These are phyloP conservation scores for Saturnispora hagleri DNA, from an alignment of 805 yeast genomes.

Conservation along the genomic window DNA sequence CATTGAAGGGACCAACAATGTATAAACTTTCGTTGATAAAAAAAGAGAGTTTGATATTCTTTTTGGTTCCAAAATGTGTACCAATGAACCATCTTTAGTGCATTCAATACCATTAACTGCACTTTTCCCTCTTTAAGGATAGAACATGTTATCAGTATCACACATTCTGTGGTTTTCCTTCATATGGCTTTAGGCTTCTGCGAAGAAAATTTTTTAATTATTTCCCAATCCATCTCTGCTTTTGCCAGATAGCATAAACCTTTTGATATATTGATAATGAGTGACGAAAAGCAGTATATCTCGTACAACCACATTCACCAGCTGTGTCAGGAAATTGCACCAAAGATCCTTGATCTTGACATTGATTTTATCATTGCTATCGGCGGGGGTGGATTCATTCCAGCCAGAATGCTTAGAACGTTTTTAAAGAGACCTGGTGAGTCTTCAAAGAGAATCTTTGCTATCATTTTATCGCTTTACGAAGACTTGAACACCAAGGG, in stretches of 20 bases:
- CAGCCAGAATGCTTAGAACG: constrained; percentile 91
- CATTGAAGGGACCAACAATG: too few relatives aligned
- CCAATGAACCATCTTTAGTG: too few relatives aligned
- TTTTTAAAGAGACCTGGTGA: constrained; percentile 81
- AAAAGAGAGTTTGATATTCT: too few relatives aligned
- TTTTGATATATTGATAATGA: background rate
- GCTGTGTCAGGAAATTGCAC: constrained; percentile 38
- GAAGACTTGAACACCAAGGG: constrained; percentile 68
- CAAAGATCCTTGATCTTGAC: constrained; percentile 51
- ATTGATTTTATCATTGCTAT: constrained; percentile 92
- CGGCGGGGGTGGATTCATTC: constrained; percentile 87
- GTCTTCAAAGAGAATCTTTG: constrained; percentile 89
- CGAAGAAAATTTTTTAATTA: background rate
- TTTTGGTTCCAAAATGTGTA: too few relatives aligned
- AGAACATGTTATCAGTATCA: background rate
- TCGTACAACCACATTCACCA: constrained; percentile 78
- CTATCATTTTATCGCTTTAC: constrained; percentile 84
- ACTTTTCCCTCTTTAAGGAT: background rate
- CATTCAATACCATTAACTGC: background rate
- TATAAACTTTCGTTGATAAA: too few relatives aligned
- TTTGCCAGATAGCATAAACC: background rate
- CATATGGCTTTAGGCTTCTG: background rate
- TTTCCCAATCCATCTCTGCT: background rate
- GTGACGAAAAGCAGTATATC: constrained; percentile 49
- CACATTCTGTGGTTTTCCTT: background rate